Percentiles rank a stretch among this genome's conserved stretches.
phyloP scores from a whole-genome alignment of 2,329 filamentous ascomycete genomes.

The Bipolaris zeicola region DNA sequence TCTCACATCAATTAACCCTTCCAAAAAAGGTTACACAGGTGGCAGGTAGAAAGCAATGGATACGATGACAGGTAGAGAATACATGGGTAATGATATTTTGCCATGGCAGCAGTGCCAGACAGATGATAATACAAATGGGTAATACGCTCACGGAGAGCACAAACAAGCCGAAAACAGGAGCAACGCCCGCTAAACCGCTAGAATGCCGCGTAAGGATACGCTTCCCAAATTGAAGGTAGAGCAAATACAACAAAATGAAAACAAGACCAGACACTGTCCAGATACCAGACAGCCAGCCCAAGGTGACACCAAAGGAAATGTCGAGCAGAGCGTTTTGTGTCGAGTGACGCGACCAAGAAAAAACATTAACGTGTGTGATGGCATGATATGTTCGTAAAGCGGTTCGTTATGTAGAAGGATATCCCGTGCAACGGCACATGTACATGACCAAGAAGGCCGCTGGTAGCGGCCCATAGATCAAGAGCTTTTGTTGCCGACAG shows the following conservation, averaged over 20 bases:
- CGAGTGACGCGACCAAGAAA: slow-evolving; percentile 26
- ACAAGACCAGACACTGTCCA: slow-evolving; percentile 31
- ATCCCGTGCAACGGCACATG: slow-evolving; percentile 12
- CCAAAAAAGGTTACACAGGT: slow-evolving; percentile 1
- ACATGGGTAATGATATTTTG: slow-evolving; percentile 5
- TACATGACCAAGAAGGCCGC: slow-evolving; percentile 2
- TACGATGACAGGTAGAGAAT: background rate
- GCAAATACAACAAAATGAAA: slow-evolving; percentile 21
- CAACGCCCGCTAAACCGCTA: slow-evolving; percentile 46
- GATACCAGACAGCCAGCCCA: slow-evolving; percentile 24
- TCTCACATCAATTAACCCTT: slow-evolving; percentile 7
- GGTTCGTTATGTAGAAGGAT: slow-evolving; percentile 29
- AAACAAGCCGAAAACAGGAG: slow-evolving; percentile 8
- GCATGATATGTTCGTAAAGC: slow-evolving; percentile 30
- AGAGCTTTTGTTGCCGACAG: slow-evolving; percentile 6
- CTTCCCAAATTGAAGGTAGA: slow-evolving; percentile 15
- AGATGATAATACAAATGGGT: slow-evolving; percentile 19
- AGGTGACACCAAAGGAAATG: slow-evolving; percentile 21
- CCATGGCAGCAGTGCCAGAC: slow-evolving; percentile 3
- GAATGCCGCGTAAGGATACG: slow-evolving; percentile 21
- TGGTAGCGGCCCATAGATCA: background rate
- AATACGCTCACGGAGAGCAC: slow-evolving; percentile 10
- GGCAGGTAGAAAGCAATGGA: slow-evolving; percentile 1
- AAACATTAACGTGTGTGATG: slow-evolving; percentile 41
- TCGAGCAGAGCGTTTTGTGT: slow-evolving; percentile 27